Percentiles rank a stretch among this genome's conserved stretches.
These are phyloP conservation scores for Geotrichum restrictum DNA, from an alignment of 1,139 yeast species.

Conservation along the genomic window DNA sequence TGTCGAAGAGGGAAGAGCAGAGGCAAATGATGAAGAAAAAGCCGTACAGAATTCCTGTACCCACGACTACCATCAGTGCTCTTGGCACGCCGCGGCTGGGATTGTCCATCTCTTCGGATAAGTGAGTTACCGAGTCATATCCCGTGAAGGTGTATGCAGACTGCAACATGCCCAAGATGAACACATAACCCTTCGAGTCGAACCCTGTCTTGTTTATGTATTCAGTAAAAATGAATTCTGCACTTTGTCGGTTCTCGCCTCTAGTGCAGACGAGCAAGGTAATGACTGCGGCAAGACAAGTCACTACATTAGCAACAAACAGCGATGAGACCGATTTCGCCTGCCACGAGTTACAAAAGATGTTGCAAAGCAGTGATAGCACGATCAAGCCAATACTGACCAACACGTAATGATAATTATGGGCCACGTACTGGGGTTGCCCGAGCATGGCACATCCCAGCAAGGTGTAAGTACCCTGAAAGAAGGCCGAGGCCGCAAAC, in stretches of 20 bases:
- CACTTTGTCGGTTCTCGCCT: conserved; percentile 23
- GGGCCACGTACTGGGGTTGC: conserved; percentile 26
- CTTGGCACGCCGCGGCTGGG: conserved; percentile 76
- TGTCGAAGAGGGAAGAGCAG: conserved; percentile 37
- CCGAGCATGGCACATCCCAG: conserved; percentile 10
- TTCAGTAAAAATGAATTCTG: conserved; percentile 25
- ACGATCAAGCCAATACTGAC: conserved; percentile 16
- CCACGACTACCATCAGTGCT: conserved; percentile 63
- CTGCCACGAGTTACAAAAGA: conserved; percentile 23
- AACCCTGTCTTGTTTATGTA: conserved; percentile 26
- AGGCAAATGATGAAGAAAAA: conserved; percentile 64
- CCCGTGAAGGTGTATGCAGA: conserved; percentile 77
- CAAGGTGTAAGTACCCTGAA: conserved; percentile 5
- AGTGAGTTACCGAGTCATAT: conserved; percentile 73
- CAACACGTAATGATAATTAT: conserved; percentile 19
- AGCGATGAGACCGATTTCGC: conserved; percentile 21
- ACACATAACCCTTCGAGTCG: conserved; percentile 24
- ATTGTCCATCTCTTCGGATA: conserved; percentile 73
- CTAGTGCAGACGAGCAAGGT: conserved; percentile 30
- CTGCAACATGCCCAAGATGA: conserved; percentile 61
- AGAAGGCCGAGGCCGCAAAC: conserved; percentile 20
- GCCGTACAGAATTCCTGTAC: conserved; percentile 63
- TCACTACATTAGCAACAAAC: conserved; percentile 9
- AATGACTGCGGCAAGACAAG: conserved; percentile 18
- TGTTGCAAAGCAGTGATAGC: conserved; percentile 11